Percentiles rank a stretch among this genome's conserved stretches.
Conservation (phyloP, 2,329 filamentous ascomycete species). For the Epichloe amarillans region DNA sequence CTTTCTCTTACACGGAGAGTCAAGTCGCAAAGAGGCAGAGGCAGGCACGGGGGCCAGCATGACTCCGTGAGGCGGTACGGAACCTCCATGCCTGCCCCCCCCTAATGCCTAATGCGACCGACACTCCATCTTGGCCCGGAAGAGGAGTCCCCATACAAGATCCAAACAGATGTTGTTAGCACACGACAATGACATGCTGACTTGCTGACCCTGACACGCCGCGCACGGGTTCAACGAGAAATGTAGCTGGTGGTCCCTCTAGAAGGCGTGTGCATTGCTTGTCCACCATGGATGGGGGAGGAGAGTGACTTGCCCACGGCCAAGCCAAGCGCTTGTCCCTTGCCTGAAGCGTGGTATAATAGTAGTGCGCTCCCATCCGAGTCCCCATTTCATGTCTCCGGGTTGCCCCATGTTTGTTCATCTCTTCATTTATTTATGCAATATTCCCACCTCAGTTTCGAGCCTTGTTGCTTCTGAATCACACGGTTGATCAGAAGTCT, state of each 20-base stretch:
- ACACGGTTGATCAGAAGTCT: background rate
- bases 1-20: background rate
- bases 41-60: conserved; percentile 3
- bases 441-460: background rate
- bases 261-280: background rate
- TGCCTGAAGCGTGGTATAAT: conserved; percentile 2
- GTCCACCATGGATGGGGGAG: background rate
- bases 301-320: background rate
- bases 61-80: conserved; percentile 1
- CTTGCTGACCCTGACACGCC: conserved; percentile 1
- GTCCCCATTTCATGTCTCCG: background rate
- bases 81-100: background rate
- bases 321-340: background rate
- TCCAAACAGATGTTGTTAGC: background rate
- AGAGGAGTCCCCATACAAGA: background rate
- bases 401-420: background rate
- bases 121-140: background rate
- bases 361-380: background rate
- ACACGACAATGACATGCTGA: background rate
- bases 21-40: background rate
- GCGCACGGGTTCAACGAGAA: background rate
- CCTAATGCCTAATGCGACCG: background rate
- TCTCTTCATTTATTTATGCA: background rate
- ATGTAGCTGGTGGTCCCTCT: background rate
- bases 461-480: background rate